Base-by-base conservation (phyloP, 2,329 filamentous ascomycete genomes). In the Cladorrhinum sp. region DNA sequence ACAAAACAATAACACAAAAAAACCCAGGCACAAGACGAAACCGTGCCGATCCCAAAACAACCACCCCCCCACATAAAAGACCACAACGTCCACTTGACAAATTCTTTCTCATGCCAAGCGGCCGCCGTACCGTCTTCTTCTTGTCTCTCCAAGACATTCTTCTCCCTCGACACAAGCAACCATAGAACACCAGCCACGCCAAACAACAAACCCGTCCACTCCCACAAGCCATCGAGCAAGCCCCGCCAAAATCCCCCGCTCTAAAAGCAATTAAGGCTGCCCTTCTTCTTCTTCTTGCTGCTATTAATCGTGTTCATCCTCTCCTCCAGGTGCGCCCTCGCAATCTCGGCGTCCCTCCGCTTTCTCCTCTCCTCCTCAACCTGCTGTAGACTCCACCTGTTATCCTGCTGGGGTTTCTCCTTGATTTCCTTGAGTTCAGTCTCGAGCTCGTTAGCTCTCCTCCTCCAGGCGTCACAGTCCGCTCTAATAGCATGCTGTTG, bases 321-420 rank as follows among this genome's bases (percentile, higher is more conserved):
- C 79, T 96, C 92, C 77, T 99, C 94, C 24, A 99, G 84, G 71
- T 96, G 91, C 42, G 89, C 90, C 58, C 90, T 84, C 49, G 95
- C 95, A 66, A 90, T 86, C 79, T 99, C 95, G 36, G 96, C 93
- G 65, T 94, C 91, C 66, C 92, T 84, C 63, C 95, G 84, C 78
- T 96, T 96, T 79, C 91, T 94, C 69, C 94, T 86, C 82, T 99
- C 95, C 76, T 99, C 94, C 74, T 99, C 96, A 21, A 98, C 91
- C 63, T 92, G 91, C 74, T 96, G 92, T 68, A 98, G 83, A 65
- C 85, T 88, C 84, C 84, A 88, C 59, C 86, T 77, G 71, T 81
- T 79, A 70, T 87, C 83, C 60, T 79, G 78, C 60, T 76, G 75
- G 1, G 81, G 76, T 68, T 80, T 80, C 2, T 84, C 81, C 74